These are phyloP conservation scores for Suillus luteus DNA, from an alignment of 768 basidiomycete species.

Conservation along the genomic window DNA sequence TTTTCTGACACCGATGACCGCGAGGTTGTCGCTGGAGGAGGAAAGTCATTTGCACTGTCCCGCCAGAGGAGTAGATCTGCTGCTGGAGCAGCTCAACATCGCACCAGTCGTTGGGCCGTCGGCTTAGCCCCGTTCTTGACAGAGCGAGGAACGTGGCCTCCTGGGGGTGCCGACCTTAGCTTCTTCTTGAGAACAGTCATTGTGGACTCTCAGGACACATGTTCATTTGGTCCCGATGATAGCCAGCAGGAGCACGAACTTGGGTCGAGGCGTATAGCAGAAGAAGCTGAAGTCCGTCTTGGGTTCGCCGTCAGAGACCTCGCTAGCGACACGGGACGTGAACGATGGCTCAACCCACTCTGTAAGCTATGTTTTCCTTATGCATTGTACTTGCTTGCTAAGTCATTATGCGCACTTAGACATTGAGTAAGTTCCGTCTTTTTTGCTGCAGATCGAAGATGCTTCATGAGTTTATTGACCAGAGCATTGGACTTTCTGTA, in stretches of 20 bases:
- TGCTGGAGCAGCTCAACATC: conserved; percentile 24
- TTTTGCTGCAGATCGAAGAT: conserved; percentile 6
- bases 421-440: conserved; percentile 46
- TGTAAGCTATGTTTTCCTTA: conserved; percentile 49
- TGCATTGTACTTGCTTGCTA: neutral
- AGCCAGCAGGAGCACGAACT: conserved; percentile 33
- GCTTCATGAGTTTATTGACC: conserved; percentile 13
- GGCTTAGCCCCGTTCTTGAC: conserved; percentile 76
- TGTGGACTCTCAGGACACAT: conserved; percentile 68
- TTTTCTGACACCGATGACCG: conserved; percentile 73
- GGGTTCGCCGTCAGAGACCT: conserved; percentile 86
- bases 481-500: conserved; percentile 90
- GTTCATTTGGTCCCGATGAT: conserved; percentile 19
- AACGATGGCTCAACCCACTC: conserved; percentile 81
- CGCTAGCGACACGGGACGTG: conserved; percentile 59
- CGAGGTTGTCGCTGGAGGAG: conserved; percentile 32
- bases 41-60: conserved; percentile 26
- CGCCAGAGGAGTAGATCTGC: conserved; percentile 22
- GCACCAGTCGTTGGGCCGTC: conserved; percentile 52
- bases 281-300: conserved; percentile 74
- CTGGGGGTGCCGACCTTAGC: conserved; percentile 81
- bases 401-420: conserved; percentile 27
- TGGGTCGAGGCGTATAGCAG: conserved; percentile 38
- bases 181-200: conserved; percentile 84
- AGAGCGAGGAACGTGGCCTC: conserved; percentile 81